Conservation (phyloP, 1,284 basidiomycete genomes). For the Afroboletus lepidellus region DNA sequence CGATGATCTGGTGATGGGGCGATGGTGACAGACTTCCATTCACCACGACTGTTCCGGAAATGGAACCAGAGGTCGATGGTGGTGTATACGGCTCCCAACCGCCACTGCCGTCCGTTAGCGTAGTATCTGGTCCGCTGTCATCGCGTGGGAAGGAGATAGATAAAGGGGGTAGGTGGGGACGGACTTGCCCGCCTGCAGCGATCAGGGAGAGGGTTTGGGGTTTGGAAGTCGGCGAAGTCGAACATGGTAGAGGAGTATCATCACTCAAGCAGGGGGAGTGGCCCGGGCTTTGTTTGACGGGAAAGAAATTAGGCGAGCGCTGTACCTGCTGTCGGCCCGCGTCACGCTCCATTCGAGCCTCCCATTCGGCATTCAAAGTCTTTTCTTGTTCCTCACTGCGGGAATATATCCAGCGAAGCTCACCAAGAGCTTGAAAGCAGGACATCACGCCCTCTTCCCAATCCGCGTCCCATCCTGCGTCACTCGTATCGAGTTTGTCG, state of each 20-base stretch:
- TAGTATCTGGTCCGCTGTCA: conserved; percentile 51
- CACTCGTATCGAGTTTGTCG: conserved; percentile 40
- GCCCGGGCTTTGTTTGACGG: conserved; percentile 30
- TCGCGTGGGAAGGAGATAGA: conserved; percentile 28
- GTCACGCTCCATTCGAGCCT: conserved; percentile 40
- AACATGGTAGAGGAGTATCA: conserved; percentile 16
- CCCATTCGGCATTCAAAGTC: conserved; percentile 62
- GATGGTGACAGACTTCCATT: conserved; percentile 30
- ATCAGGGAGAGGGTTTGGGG: conserved; percentile 28
- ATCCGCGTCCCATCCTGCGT: conserved; percentile 44
- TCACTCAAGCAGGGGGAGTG: conserved; percentile 31
- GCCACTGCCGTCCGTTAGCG: conserved; percentile 45
- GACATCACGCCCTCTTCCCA: conserved; percentile 67
- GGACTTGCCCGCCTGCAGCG: conserved; percentile 33
- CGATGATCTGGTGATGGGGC: conserved; percentile 9
- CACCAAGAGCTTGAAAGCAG: conserved; percentile 69
- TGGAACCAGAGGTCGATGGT: conserved; percentile 50
- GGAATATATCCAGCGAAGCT: conserved; percentile 80
- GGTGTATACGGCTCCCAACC: conserved; percentile 60
- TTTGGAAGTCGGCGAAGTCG: conserved; percentile 4
- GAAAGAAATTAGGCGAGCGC: conserved; percentile 27
- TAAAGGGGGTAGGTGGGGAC: conserved; percentile 30
- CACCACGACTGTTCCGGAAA: conserved; percentile 27
- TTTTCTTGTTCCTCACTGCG: conserved; percentile 70
- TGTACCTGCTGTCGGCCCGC: conserved; percentile 14